Evolutionary conservation across 106 monocot genomes (phyloP).

Genomic region (Allium sativum): DNA sequence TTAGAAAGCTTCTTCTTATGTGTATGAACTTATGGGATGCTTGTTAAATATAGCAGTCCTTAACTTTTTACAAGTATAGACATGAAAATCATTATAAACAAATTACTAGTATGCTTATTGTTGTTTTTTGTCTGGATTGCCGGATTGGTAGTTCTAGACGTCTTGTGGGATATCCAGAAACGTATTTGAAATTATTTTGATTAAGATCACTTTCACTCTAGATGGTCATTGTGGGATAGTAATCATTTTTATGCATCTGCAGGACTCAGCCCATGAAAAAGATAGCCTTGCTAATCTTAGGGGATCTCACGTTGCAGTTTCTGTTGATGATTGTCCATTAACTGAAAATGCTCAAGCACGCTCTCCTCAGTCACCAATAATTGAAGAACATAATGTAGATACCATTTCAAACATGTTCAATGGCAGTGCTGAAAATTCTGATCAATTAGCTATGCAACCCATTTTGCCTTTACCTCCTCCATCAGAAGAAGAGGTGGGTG

Average conservation of each 20-base stretch:
- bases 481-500: not conserved
- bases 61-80: too few relatives aligned
- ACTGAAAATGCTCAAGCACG: constrained; percentile 1
- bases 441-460: not conserved
- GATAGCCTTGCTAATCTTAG: not conserved
- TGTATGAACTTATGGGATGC: too few relatives aligned
- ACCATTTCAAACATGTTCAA: not conserved
- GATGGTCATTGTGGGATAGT: not conserved
- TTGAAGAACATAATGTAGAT: constrained; percentile 1
- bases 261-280: constrained; percentile 7
- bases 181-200: too few relatives aligned
- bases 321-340: not conserved
- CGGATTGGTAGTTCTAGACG: constrained; percentile 1
- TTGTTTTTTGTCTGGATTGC: not conserved
- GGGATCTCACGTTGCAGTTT: not conserved
- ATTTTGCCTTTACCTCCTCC: not conserved
- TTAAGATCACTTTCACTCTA: too few relatives aligned
- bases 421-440: constrained; percentile 5
- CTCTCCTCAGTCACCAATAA: not conserved
- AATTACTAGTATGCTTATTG: too few relatives aligned
- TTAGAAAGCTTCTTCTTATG: too few relatives aligned
- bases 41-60: too few relatives aligned
- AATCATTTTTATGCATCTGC: constrained; percentile 7
- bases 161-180: too few relatives aligned
- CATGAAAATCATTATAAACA: too few relatives aligned